These are phyloP conservation scores for Solanum microdontum DNA, from an alignment of 257 asterid genomes.

Conservation along the genomic window DNA sequence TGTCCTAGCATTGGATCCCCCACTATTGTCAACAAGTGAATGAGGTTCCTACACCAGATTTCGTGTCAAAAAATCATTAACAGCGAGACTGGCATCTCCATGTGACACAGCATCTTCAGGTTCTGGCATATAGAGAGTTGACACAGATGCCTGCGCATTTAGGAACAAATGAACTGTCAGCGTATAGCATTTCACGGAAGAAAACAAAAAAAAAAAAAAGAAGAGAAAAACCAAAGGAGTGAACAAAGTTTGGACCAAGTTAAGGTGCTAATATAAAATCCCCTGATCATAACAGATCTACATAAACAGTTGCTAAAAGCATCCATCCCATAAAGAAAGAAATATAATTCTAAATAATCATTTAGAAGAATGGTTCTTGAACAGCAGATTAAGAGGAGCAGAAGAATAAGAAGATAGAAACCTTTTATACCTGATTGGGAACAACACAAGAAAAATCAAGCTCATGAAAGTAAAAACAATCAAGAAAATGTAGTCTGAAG, in stretches of 20 bases:
- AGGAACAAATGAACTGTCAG: not conserved
- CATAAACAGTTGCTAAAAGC: not conserved
- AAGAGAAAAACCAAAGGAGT: not conserved
- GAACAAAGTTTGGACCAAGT: not conserved
- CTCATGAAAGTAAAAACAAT: not conserved
- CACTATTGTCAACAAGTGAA: not conserved
- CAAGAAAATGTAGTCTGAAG: not conserved
- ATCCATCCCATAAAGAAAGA: not conserved
- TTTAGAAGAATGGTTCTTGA: not conserved
- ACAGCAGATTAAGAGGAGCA: not conserved
- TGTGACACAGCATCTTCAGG: conserved; percentile 97
- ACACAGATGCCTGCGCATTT: conserved; percentile 49
- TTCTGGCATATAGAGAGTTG: conserved; percentile 81
- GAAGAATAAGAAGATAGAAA: not conserved
- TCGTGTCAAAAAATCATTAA: conserved; percentile 72
- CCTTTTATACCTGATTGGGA: not conserved
- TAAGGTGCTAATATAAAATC: not conserved
- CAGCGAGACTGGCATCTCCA: conserved; percentile 93
- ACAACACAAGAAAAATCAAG: not conserved
- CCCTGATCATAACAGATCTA: not conserved
- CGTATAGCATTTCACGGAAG: not conserved
- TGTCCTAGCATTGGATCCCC: not conserved
- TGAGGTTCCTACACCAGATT: conserved; percentile 10
- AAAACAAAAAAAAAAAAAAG: not conserved
- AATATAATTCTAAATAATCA: not conserved